Evolutionary conservation across 176 grass and related monocot species (phyloP).

Genomic region (Zea luxurians): DNA sequence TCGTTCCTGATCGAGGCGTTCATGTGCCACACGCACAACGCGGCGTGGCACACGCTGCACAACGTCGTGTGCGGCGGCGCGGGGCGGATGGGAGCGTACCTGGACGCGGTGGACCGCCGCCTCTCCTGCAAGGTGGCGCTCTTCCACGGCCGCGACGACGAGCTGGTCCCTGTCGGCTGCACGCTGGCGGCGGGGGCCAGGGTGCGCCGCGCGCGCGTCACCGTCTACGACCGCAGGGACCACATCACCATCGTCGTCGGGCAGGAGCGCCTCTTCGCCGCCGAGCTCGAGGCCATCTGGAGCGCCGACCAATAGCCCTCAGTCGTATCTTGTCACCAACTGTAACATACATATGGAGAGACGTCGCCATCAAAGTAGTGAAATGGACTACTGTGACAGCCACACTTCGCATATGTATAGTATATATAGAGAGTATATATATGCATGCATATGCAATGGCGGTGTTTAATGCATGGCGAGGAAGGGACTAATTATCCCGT

Average conservation of each 20-base stretch:
- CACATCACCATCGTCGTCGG: slow-evolving; percentile 92
- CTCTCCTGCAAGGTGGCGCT: slow-evolving; percentile 66
- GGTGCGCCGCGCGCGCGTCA: slow-evolving; percentile 66
- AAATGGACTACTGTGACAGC: no score
- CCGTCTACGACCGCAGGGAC: slow-evolving; percentile 69
- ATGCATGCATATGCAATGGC: no score
- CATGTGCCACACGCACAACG: slow-evolving; percentile 98
- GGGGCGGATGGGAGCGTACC: slow-evolving; percentile 65
- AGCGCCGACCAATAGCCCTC: slow-evolving; percentile 12
- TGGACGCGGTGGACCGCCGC: slow-evolving; percentile 45
- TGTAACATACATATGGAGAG: no score
- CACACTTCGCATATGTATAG: no score
- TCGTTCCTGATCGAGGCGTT: slow-evolving; percentile 85
- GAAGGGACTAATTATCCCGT: no score
- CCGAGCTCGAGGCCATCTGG: slow-evolving; percentile 92
- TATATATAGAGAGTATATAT: no score
- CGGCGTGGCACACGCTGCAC: slow-evolving; percentile 98
- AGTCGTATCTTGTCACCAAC: no score
- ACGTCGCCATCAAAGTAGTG: no score
- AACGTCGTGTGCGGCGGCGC: slow-evolving; percentile 89
- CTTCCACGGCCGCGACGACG: slow-evolving; percentile 85
- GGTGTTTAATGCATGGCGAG: no score
- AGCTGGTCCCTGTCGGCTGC: slow-evolving; percentile 80
- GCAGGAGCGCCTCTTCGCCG: slow-evolving; percentile 70
- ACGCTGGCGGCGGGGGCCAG: slow-evolving; percentile 50